phyloP scores from a whole-genome alignment of 768 basidiomycete species.

The Podaxis sp. region DNA sequence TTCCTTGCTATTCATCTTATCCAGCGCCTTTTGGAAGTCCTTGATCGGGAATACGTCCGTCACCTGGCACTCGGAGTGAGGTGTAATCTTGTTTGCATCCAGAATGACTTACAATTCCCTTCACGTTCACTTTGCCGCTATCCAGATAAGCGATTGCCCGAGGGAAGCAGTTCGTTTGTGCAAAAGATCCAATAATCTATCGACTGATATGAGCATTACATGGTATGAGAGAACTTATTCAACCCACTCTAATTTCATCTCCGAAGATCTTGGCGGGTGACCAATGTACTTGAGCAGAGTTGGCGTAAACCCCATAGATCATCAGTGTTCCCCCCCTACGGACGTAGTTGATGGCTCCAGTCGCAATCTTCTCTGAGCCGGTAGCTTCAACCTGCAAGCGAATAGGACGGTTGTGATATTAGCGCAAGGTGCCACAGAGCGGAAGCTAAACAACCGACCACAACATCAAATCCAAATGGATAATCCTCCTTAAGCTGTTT shows the following conservation, averaged over 20 bases:
- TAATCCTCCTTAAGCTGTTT: slow-evolving; percentile 73
- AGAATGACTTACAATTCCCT: slow-evolving; percentile 50
- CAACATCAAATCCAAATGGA: slow-evolving; percentile 87
- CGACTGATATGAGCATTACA: neutral
- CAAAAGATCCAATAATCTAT: slow-evolving; percentile 88
- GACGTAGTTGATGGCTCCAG: slow-evolving; percentile 88
- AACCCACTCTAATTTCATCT: slow-evolving; percentile 43
- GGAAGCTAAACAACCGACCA: slow-evolving; percentile 30
- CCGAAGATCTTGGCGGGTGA: slow-evolving; percentile 86
- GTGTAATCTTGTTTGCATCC: neutral
- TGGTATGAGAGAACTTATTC: neutral
- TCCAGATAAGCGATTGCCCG: slow-evolving; percentile 91
- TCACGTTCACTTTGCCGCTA: slow-evolving; percentile 76
- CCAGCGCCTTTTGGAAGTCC: slow-evolving; percentile 58
- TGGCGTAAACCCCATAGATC: slow-evolving; percentile 90
- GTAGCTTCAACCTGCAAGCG: slow-evolving; percentile 38
- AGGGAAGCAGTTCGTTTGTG: slow-evolving; percentile 87
- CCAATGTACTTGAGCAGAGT: slow-evolving; percentile 83
- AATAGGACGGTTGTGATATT: neutral
- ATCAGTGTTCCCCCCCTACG: slow-evolving; percentile 80
- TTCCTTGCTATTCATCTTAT: slow-evolving; percentile 67
- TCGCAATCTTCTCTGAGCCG: slow-evolving; percentile 84
- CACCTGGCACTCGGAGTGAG: neutral
- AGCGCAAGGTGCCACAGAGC: neutral
- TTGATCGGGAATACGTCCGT: slow-evolving; percentile 65